phyloP scores from a whole-genome alignment of 345 rosid species.

The Gossypium bickii region DNA sequence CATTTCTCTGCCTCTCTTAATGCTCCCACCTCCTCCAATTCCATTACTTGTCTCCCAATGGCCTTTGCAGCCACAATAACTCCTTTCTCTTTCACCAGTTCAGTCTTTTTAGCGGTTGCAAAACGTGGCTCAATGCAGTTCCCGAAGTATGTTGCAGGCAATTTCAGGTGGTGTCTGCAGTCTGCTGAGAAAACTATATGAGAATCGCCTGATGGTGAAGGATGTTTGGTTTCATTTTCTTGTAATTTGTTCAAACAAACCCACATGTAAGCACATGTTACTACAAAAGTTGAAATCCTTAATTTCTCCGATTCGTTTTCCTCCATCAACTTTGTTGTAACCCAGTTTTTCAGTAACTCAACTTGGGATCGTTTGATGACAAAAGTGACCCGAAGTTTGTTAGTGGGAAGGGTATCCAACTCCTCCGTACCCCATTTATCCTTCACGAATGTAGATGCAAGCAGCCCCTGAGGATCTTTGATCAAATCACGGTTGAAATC shows the following conservation, averaged over 20 bases:
- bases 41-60: slow-evolving; percentile 29
- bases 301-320: neutral
- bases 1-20: slow-evolving; percentile 33
- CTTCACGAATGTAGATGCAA: slow-evolving; percentile 24
- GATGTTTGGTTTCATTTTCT: neutral
- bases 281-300: slow-evolving; percentile 3
- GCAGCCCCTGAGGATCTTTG: slow-evolving; percentile 16
- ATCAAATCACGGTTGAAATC: slow-evolving; percentile 21
- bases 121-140: slow-evolving; percentile 26
- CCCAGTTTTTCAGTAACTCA: slow-evolving; percentile 28
- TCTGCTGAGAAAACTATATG: neutral
- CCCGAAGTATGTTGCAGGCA: slow-evolving; percentile 29
- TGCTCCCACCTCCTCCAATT: slow-evolving; percentile 22
- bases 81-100: slow-evolving; percentile 24
- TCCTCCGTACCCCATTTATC: slow-evolving; percentile 21
- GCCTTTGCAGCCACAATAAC: slow-evolving; percentile 31
- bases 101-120: neutral
- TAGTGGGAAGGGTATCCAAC: neutral
- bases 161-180: neutral
- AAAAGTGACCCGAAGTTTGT: slow-evolving; percentile 28
- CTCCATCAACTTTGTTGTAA: slow-evolving; percentile 10
- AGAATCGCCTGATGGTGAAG: neutral
- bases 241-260: neutral
- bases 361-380: slow-evolving; percentile 22
- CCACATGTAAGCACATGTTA: slow-evolving; percentile 8